Conservation (phyloP, 2,329 filamentous ascomycete genomes). For the Magnaporthiopsis rhizophila region DNA sequence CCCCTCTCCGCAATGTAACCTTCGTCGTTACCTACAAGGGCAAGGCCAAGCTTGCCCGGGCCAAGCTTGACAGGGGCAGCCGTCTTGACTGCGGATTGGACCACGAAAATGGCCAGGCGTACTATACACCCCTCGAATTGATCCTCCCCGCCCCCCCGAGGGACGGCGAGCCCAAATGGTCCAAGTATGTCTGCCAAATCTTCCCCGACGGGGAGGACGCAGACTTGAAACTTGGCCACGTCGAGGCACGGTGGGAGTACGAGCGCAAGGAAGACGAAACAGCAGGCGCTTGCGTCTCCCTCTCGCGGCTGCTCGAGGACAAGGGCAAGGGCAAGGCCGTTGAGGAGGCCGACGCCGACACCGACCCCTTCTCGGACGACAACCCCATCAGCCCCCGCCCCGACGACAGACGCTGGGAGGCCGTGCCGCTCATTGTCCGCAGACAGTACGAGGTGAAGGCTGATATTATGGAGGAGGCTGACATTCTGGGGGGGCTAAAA, state of each 20-base stretch:
- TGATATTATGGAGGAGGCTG: too few species aligned
- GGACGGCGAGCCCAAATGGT: conserved; percentile 17
- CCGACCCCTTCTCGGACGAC: conserved; percentile 66
- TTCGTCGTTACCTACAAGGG: conserved; percentile 67
- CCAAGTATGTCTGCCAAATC: conserved; percentile 79
- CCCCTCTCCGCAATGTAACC: conserved; percentile 61
- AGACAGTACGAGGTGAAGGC: conserved; percentile 62
- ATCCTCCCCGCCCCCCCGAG: conserved; percentile 39
- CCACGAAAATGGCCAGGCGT: conserved; percentile 62
- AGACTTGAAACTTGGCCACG: conserved; percentile 51
- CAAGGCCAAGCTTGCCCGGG: conserved; percentile 59
- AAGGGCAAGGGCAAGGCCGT: conserved; percentile 45
- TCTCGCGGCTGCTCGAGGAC: conserved; percentile 44
- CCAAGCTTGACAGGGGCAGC: conserved; percentile 64
- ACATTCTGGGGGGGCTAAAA: conserved; percentile 5
- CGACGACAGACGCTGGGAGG: conserved; percentile 47
- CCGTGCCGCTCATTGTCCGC: conserved; percentile 59
- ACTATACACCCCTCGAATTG: conserved; percentile 74
- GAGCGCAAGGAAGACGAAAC: conserved; percentile 60
- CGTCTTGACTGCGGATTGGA: conserved; percentile 46
- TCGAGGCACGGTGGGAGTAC: conserved; percentile 54
- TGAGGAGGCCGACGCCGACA: conserved; percentile 32
- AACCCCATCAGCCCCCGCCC: conserved; percentile 20
- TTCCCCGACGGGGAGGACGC: conserved; percentile 22
- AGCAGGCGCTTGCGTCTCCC: conserved; percentile 62